phyloP scores from a whole-genome alignment of 345 rosid genomes.

The Euphorbia peplus region DNA sequence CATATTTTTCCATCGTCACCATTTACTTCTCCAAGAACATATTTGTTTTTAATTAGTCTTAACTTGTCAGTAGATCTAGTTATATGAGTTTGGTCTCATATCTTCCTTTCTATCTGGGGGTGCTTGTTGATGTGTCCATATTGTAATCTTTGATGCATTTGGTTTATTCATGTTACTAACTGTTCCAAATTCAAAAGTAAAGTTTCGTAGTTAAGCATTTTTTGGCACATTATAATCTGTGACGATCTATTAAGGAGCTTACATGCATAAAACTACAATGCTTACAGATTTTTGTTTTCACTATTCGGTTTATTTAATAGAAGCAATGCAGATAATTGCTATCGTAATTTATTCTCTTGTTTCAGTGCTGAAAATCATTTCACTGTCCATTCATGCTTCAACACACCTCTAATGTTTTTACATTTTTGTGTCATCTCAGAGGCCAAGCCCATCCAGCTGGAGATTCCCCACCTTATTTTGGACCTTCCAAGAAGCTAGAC shows the following conservation, averaged over 20 bases:
- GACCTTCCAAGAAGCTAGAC: slow-evolving; percentile 86
- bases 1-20: background rate
- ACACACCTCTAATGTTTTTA: background rate
- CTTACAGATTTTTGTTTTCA: background rate
- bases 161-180: too few species aligned
- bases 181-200: background rate
- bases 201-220: too few species aligned
- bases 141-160: background rate
- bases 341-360: background rate
- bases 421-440: slow-evolving; percentile 39
- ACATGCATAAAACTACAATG: background rate
- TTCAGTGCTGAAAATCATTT: background rate
- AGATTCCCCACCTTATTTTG: slow-evolving; percentile 69
- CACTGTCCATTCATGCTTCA: background rate
- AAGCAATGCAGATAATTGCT: background rate
- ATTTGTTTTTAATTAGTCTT: background rate
- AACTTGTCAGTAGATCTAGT: background rate
- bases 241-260: background rate
- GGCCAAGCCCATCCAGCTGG: slow-evolving; percentile 85
- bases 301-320: background rate
- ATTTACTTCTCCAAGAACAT: background rate
- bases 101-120: background rate
- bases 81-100: background rate
- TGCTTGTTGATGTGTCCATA: background rate
- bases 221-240: background rate